A percentile compares a stretch with the other conserved stretches of the same genome.
Conservation (phyloP, 2,329 filamentous ascomycete species). For the Penicillium sp. region DNA sequence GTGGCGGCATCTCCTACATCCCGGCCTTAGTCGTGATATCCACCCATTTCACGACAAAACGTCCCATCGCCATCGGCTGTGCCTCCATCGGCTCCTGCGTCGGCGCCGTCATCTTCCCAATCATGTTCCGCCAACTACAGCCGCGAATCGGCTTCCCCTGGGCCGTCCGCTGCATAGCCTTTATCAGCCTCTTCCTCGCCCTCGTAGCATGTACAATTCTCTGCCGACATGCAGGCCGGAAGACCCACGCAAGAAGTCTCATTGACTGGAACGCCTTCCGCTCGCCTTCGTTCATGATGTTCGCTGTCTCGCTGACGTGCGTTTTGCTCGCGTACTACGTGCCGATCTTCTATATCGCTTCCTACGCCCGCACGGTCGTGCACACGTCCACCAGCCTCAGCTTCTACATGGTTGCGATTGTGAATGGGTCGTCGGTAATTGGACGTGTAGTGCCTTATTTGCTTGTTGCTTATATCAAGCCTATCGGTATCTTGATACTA, state of each 20-base stretch:
- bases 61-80: conserved; percentile 55
- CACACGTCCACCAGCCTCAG: conserved; percentile 49
- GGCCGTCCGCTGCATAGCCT: conserved; percentile 55
- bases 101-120: conserved; percentile 59
- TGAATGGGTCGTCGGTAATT: conserved; percentile 51
- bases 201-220: conserved; percentile 35
- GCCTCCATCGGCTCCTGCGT: conserved; percentile 56
- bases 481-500: conserved; percentile 24
- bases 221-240: conserved; percentile 39
- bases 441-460: conserved; percentile 50
- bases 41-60: conserved; percentile 42
- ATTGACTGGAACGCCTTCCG: conserved; percentile 41
- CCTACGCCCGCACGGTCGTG: conserved; percentile 43
- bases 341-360: conserved; percentile 43
- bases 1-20: conserved; percentile 33
- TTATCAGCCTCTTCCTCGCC: conserved; percentile 49
- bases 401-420: conserved; percentile 50
- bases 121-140: conserved; percentile 52
- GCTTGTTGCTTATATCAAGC: conserved; percentile 34
- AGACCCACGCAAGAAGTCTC: conserved; percentile 37
- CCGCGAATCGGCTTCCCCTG: conserved; percentile 57
- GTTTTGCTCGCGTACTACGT: conserved; percentile 49
- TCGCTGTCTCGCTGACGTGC: conserved; percentile 46
- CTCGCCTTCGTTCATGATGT: conserved; percentile 42
- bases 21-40: conserved; percentile 32